Percentiles rank a stretch among this genome's conserved stretches.
These are phyloP conservation scores for Malus sieversii DNA, from an alignment of 306 rosid genomes.

Conservation along the genomic window DNA sequence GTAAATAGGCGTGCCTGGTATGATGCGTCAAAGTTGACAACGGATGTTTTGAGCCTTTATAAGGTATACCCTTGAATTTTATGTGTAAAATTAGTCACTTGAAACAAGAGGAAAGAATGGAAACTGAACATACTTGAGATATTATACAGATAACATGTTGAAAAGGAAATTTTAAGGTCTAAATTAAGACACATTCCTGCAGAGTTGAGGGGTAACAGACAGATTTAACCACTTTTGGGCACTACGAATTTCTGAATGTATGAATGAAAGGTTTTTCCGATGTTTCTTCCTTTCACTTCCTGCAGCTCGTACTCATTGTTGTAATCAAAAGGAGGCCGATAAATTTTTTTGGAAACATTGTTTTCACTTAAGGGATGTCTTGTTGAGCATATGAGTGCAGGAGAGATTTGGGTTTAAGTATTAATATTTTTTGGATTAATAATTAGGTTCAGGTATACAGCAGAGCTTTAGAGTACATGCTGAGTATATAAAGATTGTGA, in stretches of 20 bases:
- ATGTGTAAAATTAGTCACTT: neutral
- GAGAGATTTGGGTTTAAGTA: too few species aligned
- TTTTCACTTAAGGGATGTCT: neutral
- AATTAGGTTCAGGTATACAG: neutral
- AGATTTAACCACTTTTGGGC: neutral
- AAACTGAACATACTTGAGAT: neutral
- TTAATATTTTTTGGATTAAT: neutral
- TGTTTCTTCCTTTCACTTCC: neutral
- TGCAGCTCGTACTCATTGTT: neutral
- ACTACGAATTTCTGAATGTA: neutral
- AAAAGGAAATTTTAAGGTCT: neutral
- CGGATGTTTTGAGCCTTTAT: constrained; percentile 62
- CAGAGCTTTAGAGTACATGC: neutral
- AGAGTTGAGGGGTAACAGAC: neutral
- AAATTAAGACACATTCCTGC: neutral
- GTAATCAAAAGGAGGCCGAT: neutral
- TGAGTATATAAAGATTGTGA: neutral
- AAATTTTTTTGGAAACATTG: neutral
- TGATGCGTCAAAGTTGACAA: constrained; percentile 64
- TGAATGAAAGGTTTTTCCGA: neutral
- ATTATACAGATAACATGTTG: neutral
- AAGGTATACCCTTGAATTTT: constrained; percentile 39
- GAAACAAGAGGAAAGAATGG: neutral
- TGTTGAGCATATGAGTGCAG: neutral
- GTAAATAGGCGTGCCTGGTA: constrained; percentile 91